Base-by-base conservation (phyloP, 1,139 yeast genomes). In the Taphrina deformans region DNA sequence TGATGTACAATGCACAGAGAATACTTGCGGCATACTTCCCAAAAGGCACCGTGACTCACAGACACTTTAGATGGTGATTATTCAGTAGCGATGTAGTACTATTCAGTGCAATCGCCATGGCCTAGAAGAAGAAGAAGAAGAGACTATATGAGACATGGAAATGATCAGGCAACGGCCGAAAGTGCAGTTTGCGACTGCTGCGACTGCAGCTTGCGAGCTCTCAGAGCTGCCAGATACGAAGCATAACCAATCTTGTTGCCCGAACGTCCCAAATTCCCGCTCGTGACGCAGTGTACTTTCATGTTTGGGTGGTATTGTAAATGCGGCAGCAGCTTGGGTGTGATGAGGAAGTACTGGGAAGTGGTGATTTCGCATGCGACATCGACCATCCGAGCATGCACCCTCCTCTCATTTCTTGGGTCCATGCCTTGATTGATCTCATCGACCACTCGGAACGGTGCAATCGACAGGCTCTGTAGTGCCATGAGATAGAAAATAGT, bases 341-440 rank as follows among this genome's bases (percentile, higher is more conserved):
- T 93, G 48, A 93, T 90, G 73, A 93, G 80, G 73, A 93, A 91
- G 75, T 92, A 93, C 73, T 71, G 73, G 2, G 86, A 82, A 12
- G 85, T 81, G 0, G 83, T 79, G 53, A 72, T 71, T 31, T 80
- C 79, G 73, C 96, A 89, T 0, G 98, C 95, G 55, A 88, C 86
- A 66, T 87, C 85, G 2, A 93, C 97, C 82, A 95, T 86, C 69
- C 89, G 84, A 69, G 85, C 83, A 73, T 93, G 97, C 1, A 96
- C 95, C 77, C 85, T 82, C 69, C 95, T 84, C 75, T 95, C 99
- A 73, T 93, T 93, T 68, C 84, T 83, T 7, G 96, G 90, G 76
- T 95, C 99, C 98, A 95, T 92, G 69, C 99, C 99, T 77, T 95
- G 99, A 75, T 95, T 95, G 69, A 95, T 95, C 78, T 95, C 99